Evolutionary conservation across 2,329 filamentous ascomycete genomes (phyloP).

Genomic region (Whalleya microplaca): DNA sequence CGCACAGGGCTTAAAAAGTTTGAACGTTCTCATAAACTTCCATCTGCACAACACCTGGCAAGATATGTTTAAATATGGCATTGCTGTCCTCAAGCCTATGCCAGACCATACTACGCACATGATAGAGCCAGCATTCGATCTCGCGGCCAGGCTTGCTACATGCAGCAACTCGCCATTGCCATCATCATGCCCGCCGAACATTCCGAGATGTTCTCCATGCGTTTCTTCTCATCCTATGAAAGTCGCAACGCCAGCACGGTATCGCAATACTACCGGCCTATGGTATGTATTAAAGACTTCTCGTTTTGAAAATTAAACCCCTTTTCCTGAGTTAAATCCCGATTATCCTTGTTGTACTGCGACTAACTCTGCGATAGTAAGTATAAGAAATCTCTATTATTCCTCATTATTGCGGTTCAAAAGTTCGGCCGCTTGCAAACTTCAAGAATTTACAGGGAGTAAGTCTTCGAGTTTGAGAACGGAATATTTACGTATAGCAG

Average conservation of each 20-base stretch:
- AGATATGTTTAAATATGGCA: constrained; percentile 73
- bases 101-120: constrained; percentile 75
- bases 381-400: neutral
- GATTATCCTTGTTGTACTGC: neutral
- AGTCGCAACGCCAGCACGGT: constrained; percentile 68
- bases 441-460: neutral
- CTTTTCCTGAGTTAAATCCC: neutral
- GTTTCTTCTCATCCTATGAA: constrained; percentile 65
- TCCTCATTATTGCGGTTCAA: neutral
- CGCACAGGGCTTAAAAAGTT: constrained; percentile 63
- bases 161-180: constrained; percentile 77
- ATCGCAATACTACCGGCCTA: constrained; percentile 70
- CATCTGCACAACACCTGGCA: constrained; percentile 89
- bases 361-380: neutral
- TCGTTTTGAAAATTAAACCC: neutral
- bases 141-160: constrained; percentile 75
- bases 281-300: constrained; percentile 47
- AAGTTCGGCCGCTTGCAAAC: no score
- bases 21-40: constrained; percentile 78
- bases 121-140: constrained; percentile 68
- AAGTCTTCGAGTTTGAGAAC: neutral
- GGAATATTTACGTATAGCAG: neutral
- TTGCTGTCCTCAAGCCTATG: constrained; percentile 80
- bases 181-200: constrained; percentile 82
- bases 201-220: constrained; percentile 74